Percentiles rank a stretch among this genome's conserved stretches.
phyloP scores from a whole-genome alignment of 2,329 filamentous ascomycete species.

The Stagonosporopsis chrysanthemi region DNA sequence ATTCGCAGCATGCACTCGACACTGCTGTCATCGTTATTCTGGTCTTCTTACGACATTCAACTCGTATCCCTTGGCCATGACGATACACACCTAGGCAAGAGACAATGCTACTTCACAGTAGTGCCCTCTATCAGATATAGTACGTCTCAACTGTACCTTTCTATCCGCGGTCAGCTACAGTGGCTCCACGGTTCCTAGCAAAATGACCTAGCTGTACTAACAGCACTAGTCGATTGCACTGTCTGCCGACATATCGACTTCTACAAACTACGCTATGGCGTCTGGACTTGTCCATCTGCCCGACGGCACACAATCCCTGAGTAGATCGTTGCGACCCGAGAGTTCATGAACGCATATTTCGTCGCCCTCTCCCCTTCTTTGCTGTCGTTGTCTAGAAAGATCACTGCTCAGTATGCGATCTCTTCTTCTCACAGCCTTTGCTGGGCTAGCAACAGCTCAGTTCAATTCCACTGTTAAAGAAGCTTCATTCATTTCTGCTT shows the following conservation, averaged over 20 bases:
- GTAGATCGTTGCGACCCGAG: constrained; percentile 17
- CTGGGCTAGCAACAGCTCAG: constrained; percentile 27
- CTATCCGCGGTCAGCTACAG: neutral
- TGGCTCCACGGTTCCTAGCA: neutral
- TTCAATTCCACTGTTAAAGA: constrained; percentile 16
- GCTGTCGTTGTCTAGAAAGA: constrained; percentile 1
- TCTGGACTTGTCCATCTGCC: neutral
- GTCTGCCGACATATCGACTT: constrained; percentile 3
- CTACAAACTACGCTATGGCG: neutral
- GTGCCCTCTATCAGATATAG: neutral
- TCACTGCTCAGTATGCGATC: constrained; percentile 25
- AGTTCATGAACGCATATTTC: constrained; percentile 8
- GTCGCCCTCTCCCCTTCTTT: neutral
- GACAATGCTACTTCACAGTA: no score
- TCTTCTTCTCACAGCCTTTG: constrained; percentile 15
- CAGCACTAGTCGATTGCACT: neutral
- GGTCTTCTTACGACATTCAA: no score
- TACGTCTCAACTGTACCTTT: no score
- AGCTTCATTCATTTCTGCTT: constrained; percentile 3
- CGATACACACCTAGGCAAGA: no score
- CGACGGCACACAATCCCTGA: constrained; percentile 8
- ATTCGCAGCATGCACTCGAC: no score
- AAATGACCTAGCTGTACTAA: neutral
- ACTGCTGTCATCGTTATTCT: no score
- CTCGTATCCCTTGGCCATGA: no score